Percentiles rank a stretch among this genome's conserved stretches.
Evolutionary conservation across 129 eudicot species (phyloP).

Genomic region (Silybum marianum): DNA sequence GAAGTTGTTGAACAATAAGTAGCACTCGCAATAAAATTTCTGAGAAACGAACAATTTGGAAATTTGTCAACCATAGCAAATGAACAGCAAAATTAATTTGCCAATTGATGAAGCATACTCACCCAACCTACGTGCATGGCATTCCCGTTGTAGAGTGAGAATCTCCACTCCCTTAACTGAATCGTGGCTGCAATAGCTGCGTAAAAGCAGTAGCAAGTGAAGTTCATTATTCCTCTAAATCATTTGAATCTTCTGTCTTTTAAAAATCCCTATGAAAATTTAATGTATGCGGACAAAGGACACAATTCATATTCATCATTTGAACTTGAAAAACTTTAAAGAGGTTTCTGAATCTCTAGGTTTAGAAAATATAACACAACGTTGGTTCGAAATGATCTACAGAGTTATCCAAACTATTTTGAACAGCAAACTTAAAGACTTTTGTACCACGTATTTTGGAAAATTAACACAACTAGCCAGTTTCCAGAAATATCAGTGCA

Average conservation of each 20-base stretch:
- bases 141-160: slow-evolving; percentile 56
- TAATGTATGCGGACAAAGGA: background rate
- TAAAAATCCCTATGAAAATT: background rate
- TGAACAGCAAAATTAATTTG: background rate
- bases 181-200: slow-evolving; percentile 76
- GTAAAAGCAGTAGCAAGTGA: background rate
- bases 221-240: background rate
- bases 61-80: background rate
- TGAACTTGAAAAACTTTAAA: background rate
- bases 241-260: background rate
- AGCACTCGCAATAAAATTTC: slow-evolving; percentile 79
- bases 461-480: slow-evolving; percentile 51
- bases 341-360: background rate
- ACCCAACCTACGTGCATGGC: slow-evolving; percentile 82
- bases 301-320: background rate
- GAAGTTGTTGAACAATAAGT: slow-evolving; percentile 85
- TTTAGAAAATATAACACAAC: background rate
- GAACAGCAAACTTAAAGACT: background rate
- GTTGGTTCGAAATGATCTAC: background rate
- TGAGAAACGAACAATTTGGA: slow-evolving; percentile 36
- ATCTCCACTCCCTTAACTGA: slow-evolving; percentile 68
- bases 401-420: background rate
- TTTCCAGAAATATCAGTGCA: slow-evolving; percentile 70
- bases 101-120: slow-evolving; percentile 30
- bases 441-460: background rate